Evolutionary conservation across 768 basidiomycete genomes (phyloP), one percentile per base, ranked within the genome.

Genomic region (Pulveroboletus sp.): DNA sequence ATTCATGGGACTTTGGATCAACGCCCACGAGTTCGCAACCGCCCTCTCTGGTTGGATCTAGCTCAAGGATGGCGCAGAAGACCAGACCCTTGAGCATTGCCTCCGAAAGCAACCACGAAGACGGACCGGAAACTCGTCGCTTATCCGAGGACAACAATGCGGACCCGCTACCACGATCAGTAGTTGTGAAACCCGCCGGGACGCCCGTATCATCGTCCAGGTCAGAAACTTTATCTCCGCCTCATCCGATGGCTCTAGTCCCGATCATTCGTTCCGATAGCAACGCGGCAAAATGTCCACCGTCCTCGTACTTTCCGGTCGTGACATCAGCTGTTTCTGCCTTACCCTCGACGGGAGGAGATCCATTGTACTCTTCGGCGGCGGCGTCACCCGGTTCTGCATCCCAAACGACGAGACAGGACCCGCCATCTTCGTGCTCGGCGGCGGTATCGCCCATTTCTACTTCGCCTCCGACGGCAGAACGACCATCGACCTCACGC

Each of bases 1-100:
- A 86, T 47, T 89, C 89, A 4, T 92, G 89, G 89, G 88, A 92
- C 62, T 92, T 92, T 64, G 63, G 76, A 20, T 52, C 40, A 16
- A 71, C 78, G 0, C 79, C 76, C 10, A 50, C 75, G 11, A 63
- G 72, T 50, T 74, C 76, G 6, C 71, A 68, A 14, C 10, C 49
- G 17, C 17, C 57, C 6, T 55, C 57, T 19, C 41, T 53, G 8
- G 35, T 17, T n/a, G 56, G 50, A 30, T 10, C 43, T 24, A 38
- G 32, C 20, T 29, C 51, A 44, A 54, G 34, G 41, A 39, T 39
- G 19, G 22, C 32, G 19, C 55, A 44, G 16, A 57, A 47, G 14
- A 30, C 35, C 12, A 37, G 20, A 38, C 26, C 40, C 6, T 37
- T 49, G 39, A 54, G 38, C 23, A 37, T 44, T 26, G 11, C 57